phyloP scores from a whole-genome alignment of 2,329 filamentous ascomycete genomes.

The Coniochaeta ligniaria region DNA sequence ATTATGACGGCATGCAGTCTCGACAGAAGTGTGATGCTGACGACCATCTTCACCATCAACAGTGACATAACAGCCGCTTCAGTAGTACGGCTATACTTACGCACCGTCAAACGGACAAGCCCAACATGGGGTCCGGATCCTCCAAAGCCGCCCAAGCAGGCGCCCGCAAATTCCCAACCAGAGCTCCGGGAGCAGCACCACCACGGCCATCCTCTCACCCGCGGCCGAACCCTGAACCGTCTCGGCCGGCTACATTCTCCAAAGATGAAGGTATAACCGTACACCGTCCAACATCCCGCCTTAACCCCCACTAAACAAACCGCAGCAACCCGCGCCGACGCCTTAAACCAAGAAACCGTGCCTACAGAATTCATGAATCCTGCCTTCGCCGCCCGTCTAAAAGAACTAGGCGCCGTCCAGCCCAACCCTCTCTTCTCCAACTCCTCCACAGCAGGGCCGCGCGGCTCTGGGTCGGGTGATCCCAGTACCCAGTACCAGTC shows the following conservation, averaged over 20 bases:
- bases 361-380: slow-evolving; percentile 21
- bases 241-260: slow-evolving; percentile 8
- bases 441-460: slow-evolving; percentile 34
- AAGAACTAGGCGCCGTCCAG: slow-evolving; percentile 46
- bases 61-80: no score
- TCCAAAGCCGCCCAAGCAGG: slow-evolving; percentile 15
- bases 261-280: slow-evolving; percentile 14
- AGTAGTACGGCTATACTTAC: no score
- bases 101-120: neutral
- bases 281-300: no score
- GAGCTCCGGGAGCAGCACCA: slow-evolving; percentile 15
- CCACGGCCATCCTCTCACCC: slow-evolving; percentile 4
- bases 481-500: slow-evolving; percentile 11
- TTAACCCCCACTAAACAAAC: neutral
- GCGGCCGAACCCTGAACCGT: slow-evolving; percentile 2
- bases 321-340: slow-evolving; percentile 31
- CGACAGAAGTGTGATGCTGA: neutral
- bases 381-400: slow-evolving; percentile 44
- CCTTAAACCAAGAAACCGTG: slow-evolving; percentile 29
- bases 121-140: slow-evolving; percentile 12
- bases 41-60: no score
- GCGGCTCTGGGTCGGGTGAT: neutral
- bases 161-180: slow-evolving; percentile 18
- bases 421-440: slow-evolving; percentile 47
- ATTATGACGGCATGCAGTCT: neutral